Evolutionary conservation across 2,329 filamentous ascomycete genomes (phyloP).

Genomic region (Beauveria pseudobassiana): DNA sequence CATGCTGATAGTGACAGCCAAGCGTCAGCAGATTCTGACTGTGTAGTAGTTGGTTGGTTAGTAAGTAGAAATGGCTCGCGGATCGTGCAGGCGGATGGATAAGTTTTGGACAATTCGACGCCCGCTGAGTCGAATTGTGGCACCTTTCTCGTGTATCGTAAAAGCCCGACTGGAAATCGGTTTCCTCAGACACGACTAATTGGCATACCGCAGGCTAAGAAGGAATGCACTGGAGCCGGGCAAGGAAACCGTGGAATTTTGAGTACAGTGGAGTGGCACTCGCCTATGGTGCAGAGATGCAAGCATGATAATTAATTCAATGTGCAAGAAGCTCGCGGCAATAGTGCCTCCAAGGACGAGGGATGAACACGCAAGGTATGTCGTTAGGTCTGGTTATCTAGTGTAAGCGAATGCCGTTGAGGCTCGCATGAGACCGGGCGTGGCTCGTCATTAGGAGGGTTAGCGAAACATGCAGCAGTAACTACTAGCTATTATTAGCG

Average conservation of each 20-base stretch:
- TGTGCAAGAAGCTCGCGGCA: background rate
- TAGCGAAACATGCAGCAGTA: too few species aligned
- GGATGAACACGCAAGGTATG: background rate
- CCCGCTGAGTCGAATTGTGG: background rate
- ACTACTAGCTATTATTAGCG: background rate
- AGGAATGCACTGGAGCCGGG: too few species aligned
- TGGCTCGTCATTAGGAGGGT: background rate
- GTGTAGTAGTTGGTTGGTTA: too few species aligned
- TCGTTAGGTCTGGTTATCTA: background rate
- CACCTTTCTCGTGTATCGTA: background rate
- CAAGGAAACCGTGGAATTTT: background rate
- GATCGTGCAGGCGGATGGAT: background rate
- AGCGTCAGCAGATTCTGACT: background rate
- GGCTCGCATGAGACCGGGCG: background rate
- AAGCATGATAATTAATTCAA: background rate
- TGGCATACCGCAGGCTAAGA: background rate
- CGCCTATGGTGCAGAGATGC: background rate
- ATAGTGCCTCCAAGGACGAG: background rate
- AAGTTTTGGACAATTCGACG: background rate
- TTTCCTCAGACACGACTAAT: background rate
- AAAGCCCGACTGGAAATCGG: background rate
- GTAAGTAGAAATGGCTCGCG: background rate
- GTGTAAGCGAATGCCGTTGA: background rate
- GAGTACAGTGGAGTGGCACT: background rate
- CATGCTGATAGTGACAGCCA: background rate